Conservation (phyloP, 306 rosid genomes). For the Ormosia semicastrata region DNA sequence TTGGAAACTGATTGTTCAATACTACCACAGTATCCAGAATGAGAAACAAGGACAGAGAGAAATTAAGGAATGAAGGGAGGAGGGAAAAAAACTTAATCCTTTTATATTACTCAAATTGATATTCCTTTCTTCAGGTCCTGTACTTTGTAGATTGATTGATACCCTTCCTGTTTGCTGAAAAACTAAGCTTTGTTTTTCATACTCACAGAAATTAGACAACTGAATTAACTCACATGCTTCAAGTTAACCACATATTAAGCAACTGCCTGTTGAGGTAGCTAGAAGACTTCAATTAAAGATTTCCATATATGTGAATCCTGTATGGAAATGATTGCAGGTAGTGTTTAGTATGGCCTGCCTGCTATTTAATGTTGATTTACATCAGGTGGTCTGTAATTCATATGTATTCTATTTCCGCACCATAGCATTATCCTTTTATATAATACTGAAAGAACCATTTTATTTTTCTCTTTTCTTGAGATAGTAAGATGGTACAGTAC, state of each 20-base stretch:
- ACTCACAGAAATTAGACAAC: neutral
- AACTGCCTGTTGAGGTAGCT: neutral
- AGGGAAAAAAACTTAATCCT: neutral
- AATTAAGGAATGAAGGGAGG: neutral
- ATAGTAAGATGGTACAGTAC: constrained; percentile 25
- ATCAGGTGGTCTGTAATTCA: constrained; percentile 3
- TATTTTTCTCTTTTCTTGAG: constrained; percentile 9
- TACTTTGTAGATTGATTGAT: neutral
- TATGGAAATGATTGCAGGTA: neutral
- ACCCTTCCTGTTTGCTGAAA: neutral
- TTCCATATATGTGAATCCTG: neutral
- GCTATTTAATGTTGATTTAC: constrained; percentile 1
- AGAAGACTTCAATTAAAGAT: neutral
- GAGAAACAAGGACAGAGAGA: neutral
- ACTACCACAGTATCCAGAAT: neutral
- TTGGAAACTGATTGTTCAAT: neutral
- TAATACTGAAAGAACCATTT: neutral
- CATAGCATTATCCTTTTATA: neutral
- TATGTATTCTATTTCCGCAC: neutral
- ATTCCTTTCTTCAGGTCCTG: neutral
- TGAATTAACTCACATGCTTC: neutral
- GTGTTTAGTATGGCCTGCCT: neutral
- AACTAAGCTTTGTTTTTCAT: neutral
- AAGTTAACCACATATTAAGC: neutral
- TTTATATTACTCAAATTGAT: neutral